Base-by-base conservation (phyloP, 2,329 filamentous ascomycete genomes). In the Scedosporium apiospermum region DNA sequence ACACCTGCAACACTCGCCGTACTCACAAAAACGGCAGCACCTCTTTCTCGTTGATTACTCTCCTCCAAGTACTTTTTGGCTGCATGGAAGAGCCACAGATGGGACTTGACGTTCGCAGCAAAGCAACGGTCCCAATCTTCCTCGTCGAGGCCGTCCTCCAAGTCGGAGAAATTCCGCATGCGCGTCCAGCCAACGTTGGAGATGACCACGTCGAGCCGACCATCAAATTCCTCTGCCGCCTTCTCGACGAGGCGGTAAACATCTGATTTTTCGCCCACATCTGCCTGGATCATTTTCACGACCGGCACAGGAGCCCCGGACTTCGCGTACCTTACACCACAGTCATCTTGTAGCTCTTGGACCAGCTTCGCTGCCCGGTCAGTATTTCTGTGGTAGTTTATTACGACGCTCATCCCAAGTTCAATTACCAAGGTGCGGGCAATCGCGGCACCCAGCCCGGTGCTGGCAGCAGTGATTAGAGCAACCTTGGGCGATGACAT, bases 141-240 rank as follows among this genome's bases (percentile, higher is more conserved):
- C 65, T 81, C 78, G 6, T 71, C 65, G n/a, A 77, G 65, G 63
- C 73, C 74, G 21, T 83, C 80, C 30, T 80, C 76, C 26, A 84
- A 69, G 67, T 78, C 72, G 10, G 65, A 66, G 60, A 82, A 72
- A 59, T 77, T 71, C 16, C 76, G 72, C 9, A 79, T 70, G 9
- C 67, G 68, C 0, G 79, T 81, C 79, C 79, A 82, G 9, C 80
- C 80, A 41, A 87, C 88, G 72, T 93, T 93, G 4, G 87, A 88
- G 67, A 92, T 82, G 51, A 93, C 77, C 55, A 90, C 80, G 73
- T 93, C 89, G 26, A 93, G 73, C 1, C 87, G 84, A 4, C 44
- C 75, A 71, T 87, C 88, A 65, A 90, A 77, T 26, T 73, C 73
- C 46, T 79, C 75, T 58, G 86, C 77, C 2, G 84, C 81, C 55